These are phyloP conservation scores for Kwoniella dejecticola DNA, from an alignment of 768 basidiomycete species.

Conservation along the genomic window DNA sequence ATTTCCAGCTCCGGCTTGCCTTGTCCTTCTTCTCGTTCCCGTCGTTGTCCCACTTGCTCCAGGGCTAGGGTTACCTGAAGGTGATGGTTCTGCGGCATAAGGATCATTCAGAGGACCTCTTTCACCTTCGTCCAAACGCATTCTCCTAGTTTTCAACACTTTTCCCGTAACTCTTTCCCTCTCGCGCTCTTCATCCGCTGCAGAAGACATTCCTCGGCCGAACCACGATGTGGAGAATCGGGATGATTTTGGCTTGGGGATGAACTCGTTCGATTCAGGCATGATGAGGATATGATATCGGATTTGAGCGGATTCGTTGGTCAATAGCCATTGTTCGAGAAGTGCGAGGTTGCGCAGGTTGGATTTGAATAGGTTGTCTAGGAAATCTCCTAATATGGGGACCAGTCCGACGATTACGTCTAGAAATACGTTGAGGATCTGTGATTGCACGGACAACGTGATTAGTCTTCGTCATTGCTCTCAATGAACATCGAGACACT, in stretches of 20 bases:
- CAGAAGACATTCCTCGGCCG: conserved; percentile 16
- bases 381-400: conserved; percentile 52
- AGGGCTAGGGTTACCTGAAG: too few species aligned
- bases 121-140: conserved; percentile 47
- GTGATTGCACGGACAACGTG: not conserved
- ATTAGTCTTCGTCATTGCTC: too few species aligned
- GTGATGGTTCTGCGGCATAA: too few species aligned
- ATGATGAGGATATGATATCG: conserved; percentile 54
- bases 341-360: conserved; percentile 51
- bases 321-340: conserved; percentile 49
- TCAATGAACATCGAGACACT: too few species aligned
- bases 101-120: too few species aligned
- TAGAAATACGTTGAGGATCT: conserved; percentile 49
- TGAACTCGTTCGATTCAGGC: conserved; percentile 49
- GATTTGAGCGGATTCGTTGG: conserved; percentile 11
- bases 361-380: conserved; percentile 56
- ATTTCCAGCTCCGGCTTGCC: not conserved
- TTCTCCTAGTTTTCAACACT: conserved; percentile 46
- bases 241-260: conserved; percentile 33
- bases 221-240: conserved; percentile 36
- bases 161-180: conserved; percentile 32
- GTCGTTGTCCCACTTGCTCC: conserved; percentile 10
- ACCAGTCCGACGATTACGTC: conserved; percentile 53
- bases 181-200: conserved; percentile 34
- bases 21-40: conserved; percentile 16